These are phyloP conservation scores for Diplodia sapinea DNA, from an alignment of 2,329 filamentous ascomycete genomes.

Conservation along the genomic window DNA sequence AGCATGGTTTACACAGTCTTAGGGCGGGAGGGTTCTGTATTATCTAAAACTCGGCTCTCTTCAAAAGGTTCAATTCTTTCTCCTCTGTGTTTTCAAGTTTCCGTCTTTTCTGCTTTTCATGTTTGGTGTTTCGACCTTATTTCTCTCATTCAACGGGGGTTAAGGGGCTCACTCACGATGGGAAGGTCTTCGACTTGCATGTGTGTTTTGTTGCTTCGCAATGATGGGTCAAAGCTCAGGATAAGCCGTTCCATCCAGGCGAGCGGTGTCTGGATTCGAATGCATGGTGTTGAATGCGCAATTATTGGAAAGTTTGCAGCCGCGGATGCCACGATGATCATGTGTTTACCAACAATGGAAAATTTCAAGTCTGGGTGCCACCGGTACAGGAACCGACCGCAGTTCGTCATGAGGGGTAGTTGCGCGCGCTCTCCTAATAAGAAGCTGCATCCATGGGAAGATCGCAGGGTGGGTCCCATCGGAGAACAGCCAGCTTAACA, in stretches of 20 bases:
- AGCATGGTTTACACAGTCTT: conserved; percentile 18
- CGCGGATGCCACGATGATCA: background rate
- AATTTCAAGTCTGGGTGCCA: background rate
- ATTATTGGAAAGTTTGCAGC: background rate
- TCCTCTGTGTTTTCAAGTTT: conserved; percentile 27
- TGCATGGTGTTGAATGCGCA: conserved; percentile 23
- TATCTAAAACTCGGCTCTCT: conserved; percentile 32
- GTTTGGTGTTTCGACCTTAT: conserved; percentile 28
- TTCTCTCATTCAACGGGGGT: conserved; percentile 30
- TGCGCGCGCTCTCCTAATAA: background rate
- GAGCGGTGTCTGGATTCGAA: conserved; percentile 22
- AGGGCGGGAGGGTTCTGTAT: conserved; percentile 32
- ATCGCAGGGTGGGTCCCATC: background rate
- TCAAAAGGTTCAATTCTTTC: conserved; percentile 32
- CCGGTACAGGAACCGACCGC: background rate
- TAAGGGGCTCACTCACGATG: conserved; percentile 24
- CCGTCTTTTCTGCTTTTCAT: conserved; percentile 24
- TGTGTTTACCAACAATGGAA: background rate
- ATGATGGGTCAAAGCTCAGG: conserved; percentile 27
- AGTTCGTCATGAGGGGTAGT: background rate
- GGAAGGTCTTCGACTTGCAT: conserved; percentile 26
- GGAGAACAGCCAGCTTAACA: conserved; percentile 24
- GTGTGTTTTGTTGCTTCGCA: conserved; percentile 22
- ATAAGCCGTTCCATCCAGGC: conserved; percentile 16
- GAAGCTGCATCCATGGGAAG: conserved; percentile 17